Percentiles rank a stretch among this genome's conserved stretches.
Evolutionary conservation across 2,329 filamentous ascomycete species (phyloP).

Genomic region (Pseudogymnoascus sp.): DNA sequence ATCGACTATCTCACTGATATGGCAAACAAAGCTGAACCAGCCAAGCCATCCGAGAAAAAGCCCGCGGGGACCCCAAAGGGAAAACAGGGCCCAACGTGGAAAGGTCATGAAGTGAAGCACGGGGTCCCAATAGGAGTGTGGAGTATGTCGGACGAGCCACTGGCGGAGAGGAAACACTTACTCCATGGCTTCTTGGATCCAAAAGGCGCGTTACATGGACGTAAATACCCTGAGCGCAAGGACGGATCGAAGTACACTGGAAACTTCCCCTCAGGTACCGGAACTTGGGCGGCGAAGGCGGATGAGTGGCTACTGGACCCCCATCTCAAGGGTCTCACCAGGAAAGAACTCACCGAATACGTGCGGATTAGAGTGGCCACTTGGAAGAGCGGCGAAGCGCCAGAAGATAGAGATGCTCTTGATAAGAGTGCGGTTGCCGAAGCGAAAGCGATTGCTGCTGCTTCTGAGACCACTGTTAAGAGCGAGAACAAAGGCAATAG

Average conservation of each 20-base stretch:
- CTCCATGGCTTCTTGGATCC: conserved; percentile 58
- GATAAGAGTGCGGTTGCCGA: conserved; percentile 21
- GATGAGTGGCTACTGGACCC: conserved; percentile 52
- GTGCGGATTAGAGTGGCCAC: conserved; percentile 43
- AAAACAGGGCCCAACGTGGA: conserved; percentile 8
- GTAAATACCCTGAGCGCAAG: conserved; percentile 46
- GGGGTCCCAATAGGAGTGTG: conserved; percentile 47
- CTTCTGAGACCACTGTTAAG: conserved; percentile 15
- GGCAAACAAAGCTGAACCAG: background rate
- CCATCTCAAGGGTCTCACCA: conserved; percentile 48
- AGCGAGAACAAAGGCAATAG: background rate
- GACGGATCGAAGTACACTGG: conserved; percentile 40
- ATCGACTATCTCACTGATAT: conserved; percentile 13
- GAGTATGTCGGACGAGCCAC: conserved; percentile 49
- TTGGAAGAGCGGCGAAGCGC: conserved; percentile 24
- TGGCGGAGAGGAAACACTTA: conserved; percentile 45
- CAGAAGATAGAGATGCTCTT: conserved; percentile 20
- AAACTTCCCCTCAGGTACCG: conserved; percentile 47
- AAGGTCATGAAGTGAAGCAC: conserved; percentile 18
- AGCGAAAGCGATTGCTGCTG: conserved; percentile 21
- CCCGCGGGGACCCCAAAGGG: background rate
- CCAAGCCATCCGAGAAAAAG: background rate
- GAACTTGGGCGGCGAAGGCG: conserved; percentile 59
- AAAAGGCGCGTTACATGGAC: conserved; percentile 52
- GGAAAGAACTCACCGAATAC: conserved; percentile 55